Base-by-base conservation (phyloP, 495 filamentous ascomycete species). In the Talaromyces borbonicus region DNA sequence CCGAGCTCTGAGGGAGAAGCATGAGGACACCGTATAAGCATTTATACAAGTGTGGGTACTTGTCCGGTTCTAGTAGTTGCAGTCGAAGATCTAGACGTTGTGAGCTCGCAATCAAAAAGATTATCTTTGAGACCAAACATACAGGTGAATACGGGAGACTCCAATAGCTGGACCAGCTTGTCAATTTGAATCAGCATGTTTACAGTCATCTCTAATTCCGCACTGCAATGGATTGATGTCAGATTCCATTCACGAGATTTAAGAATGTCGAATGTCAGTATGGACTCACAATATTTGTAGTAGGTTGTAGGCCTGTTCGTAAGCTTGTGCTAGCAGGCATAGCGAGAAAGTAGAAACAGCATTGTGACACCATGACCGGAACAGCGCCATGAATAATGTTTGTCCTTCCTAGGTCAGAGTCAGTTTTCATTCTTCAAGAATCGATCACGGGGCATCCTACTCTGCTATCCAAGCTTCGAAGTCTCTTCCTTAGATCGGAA, bases 101-200 rank as follows among this genome's bases (percentile, higher is more conserved):
- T 30, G 0, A 22, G 27, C 60, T 41, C 55, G 45, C 14, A 23
- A 23, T 37, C 3, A n/a, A 19, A 18, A 1, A 18, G 12, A n/a
- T 18, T 27, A 20, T 8, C 12, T 16, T 19, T 2, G 24, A 30
- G 23, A 11, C n/a, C 31, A 29, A 15, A 52, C 74, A 50, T 60
- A 90, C 87, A 97, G 31, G 93, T 99, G 58, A 97, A 99, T 2
- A 99, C 93, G 2, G 93, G 92, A 0, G 90, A 96, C 60, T 99
- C 93, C 5, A 99, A 76, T 3, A 99, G 79, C 65, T 99, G 93
- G 11, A 99, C 93, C 30, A 99, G 75, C 61, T 99, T 99, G 63
- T 99, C 93, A 57, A 99, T 95, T 61, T 99, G 93, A 42, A 99
- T 97, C 45, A 99, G 79, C 67, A 96, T 92, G 50, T 92, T 94